These are phyloP conservation scores for Eucalyptus erythrocorys DNA, from an alignment of 345 rosid genomes.

Conservation along the genomic window DNA sequence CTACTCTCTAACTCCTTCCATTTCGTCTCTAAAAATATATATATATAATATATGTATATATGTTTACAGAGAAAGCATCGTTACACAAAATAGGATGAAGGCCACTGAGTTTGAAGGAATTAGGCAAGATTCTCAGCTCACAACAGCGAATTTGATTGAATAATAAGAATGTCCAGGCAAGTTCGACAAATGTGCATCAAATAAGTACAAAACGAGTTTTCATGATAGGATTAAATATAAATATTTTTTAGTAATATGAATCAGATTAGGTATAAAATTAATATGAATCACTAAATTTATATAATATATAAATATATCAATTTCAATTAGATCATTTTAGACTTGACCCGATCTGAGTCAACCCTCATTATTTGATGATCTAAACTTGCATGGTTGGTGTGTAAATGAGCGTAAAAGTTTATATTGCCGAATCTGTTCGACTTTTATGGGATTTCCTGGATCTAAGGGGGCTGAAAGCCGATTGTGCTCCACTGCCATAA, in stretches of 20 bases:
- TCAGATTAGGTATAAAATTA: rapidly evolving
- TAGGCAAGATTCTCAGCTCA: not conserved
- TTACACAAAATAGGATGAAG: not conserved
- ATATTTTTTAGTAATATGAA: not conserved
- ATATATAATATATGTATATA: not conserved
- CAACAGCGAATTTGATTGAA: not conserved
- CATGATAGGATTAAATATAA: not conserved
- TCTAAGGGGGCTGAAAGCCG: not conserved
- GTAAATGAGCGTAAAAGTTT: not conserved
- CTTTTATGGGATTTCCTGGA: not conserved
- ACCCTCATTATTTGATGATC: not conserved
- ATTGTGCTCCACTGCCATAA: not conserved
- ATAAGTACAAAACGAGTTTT: not conserved
- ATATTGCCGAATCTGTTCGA: not conserved
- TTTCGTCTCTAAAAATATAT: too few relatives aligned
- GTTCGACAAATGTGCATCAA: not conserved
- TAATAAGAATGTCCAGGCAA: not conserved
- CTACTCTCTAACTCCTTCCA: not conserved
- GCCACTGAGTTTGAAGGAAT: not conserved
- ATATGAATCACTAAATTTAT: too few relatives aligned
- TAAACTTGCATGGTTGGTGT: not conserved
- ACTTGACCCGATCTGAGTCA: too few relatives aligned
- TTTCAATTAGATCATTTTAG: rapidly evolving
- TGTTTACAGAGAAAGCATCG: not conserved
- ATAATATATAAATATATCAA: not conserved